Conservation (phyloP, 768 basidiomycete genomes). For the Chalciporus pseudorubinellus region DNA sequence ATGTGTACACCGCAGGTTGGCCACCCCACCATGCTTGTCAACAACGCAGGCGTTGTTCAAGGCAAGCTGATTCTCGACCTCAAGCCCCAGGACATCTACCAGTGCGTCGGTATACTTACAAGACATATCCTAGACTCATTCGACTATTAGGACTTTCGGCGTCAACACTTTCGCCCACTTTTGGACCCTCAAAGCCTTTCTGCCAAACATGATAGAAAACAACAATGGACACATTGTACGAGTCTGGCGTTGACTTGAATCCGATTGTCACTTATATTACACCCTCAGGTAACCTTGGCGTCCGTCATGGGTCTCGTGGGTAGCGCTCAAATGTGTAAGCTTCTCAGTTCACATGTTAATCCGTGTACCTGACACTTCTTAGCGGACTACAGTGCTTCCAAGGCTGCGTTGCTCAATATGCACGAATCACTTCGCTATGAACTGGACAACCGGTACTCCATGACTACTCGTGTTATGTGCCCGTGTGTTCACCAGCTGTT, state of each 20-base stretch:
- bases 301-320: constrained; percentile 74
- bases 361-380: constrained; percentile 8
- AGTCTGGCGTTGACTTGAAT: constrained; percentile 6
- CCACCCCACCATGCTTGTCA: constrained; percentile 84
- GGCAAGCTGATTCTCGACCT: constrained; percentile 86
- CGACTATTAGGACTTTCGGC: constrained; percentile 68
- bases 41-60: constrained; percentile 94
- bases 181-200: constrained; percentile 90
- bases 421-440: constrained; percentile 88
- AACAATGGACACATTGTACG: constrained; percentile 84
- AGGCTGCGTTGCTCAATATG: constrained; percentile 80
- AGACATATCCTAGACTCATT: background rate
- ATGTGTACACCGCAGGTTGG: constrained; percentile 56
- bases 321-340: constrained; percentile 72
- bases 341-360: background rate
- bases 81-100: constrained; percentile 68
- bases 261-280: constrained; percentile 12
- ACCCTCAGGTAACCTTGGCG: constrained; percentile 67
- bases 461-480: background rate
- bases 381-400: constrained; percentile 92
- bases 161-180: constrained; percentile 89
- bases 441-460: constrained; percentile 68
- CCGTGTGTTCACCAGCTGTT: background rate
- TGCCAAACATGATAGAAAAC: constrained; percentile 78
- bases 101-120: constrained; percentile 64